Conservation (phyloP, 345 rosid species). For the Citrus glauca region DNA sequence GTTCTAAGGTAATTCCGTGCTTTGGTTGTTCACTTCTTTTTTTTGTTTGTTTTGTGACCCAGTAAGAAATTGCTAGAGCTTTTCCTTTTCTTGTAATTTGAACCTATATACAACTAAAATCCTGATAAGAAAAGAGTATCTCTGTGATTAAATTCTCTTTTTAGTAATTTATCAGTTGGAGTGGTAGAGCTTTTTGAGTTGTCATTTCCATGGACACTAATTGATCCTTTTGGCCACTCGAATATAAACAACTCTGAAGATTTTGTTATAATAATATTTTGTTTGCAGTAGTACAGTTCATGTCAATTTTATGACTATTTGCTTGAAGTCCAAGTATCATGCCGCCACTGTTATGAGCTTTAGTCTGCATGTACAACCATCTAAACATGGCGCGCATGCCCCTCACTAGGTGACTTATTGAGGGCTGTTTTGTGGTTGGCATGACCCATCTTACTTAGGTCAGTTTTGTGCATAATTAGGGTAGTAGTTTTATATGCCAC, state of each 20-base stretch:
- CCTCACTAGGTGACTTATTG: too few relatives aligned
- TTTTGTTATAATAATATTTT: too few relatives aligned
- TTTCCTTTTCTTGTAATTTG: background rate
- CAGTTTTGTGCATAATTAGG: too few relatives aligned
- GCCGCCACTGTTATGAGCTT: too few relatives aligned
- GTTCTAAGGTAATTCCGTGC: conserved; percentile 35
- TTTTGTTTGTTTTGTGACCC: background rate
- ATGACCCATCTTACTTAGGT: too few relatives aligned
- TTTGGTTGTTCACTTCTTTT: background rate
- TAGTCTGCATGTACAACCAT: too few relatives aligned
- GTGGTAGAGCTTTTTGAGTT: background rate
- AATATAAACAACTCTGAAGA: background rate
- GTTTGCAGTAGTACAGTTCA: background rate
- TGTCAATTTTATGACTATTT: background rate
- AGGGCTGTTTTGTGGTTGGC: too few relatives aligned
- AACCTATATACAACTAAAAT: background rate
- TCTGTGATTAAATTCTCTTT: background rate
- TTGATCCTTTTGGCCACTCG: background rate
- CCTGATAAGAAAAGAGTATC: background rate
- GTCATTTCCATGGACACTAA: background rate
- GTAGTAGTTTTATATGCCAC: background rate
- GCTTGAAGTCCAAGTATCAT: background rate
- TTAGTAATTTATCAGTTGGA: background rate
- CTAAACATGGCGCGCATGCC: too few relatives aligned
- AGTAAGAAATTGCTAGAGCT: background rate